Percentiles rank a stretch among this genome's conserved stretches.
Conservation (phyloP, 2,329 filamentous ascomycete genomes). For the Pyrenophora tritici-repentis region DNA sequence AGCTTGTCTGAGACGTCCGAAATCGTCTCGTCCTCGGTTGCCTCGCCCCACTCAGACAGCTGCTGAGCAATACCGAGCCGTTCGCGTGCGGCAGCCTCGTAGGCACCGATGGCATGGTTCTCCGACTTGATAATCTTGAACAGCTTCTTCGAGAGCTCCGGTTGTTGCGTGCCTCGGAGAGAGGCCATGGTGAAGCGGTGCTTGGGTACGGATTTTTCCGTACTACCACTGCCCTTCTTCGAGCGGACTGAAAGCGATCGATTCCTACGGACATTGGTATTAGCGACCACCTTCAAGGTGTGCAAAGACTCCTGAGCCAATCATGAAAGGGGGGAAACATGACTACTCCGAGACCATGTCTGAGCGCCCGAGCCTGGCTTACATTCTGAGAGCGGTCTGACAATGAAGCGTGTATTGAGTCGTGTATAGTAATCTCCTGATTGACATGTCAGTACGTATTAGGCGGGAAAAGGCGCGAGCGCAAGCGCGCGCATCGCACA, state of each 20-base stretch:
- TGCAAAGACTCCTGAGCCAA: neutral
- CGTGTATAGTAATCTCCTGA: slow-evolving; percentile 22
- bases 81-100: slow-evolving; percentile 85
- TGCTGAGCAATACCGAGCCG: slow-evolving; percentile 83
- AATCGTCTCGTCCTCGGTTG: slow-evolving; percentile 83
- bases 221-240: slow-evolving; percentile 56
- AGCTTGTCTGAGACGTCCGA: slow-evolving; percentile 95
- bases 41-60: slow-evolving; percentile 95
- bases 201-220: slow-evolving; percentile 53
- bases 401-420: slow-evolving; percentile 8
- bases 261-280: slow-evolving; percentile 60
- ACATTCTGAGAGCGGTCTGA: slow-evolving; percentile 33
- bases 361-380: slow-evolving; percentile 20
- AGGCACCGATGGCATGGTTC: slow-evolving; percentile 82
- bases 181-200: slow-evolving; percentile 85
- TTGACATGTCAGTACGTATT: slow-evolving; percentile 32
- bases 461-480: neutral
- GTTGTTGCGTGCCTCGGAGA: slow-evolving; percentile 81
- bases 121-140: slow-evolving; percentile 94
- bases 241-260: slow-evolving; percentile 76
- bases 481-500: slow-evolving; percentile 18
- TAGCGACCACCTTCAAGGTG: slow-evolving; percentile 17
- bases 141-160: slow-evolving; percentile 85
- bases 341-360: neutral
- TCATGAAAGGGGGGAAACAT: neutral